Evolutionary conservation across 2,329 filamentous ascomycete species (phyloP).

Genomic region (Fusarium graminum): DNA sequence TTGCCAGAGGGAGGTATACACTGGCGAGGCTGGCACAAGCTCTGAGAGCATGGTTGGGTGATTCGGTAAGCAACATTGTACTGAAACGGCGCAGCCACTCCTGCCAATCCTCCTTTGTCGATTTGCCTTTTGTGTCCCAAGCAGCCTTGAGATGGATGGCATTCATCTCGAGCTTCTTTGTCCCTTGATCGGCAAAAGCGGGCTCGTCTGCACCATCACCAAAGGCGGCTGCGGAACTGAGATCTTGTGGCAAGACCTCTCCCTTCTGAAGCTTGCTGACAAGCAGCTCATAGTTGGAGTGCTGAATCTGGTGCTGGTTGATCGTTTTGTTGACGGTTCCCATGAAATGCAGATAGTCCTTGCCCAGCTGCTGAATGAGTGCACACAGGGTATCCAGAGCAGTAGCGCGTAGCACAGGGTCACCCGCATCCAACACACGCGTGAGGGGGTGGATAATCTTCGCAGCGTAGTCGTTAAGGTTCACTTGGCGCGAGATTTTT

Average conservation of each 20-base stretch:
- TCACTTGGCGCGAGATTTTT: slow-evolving; percentile 94
- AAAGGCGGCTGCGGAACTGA: slow-evolving; percentile 88
- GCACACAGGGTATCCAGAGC: slow-evolving; percentile 95
- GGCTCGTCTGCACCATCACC: slow-evolving; percentile 83
- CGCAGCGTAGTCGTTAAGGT: slow-evolving; percentile 95
- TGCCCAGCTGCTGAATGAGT: slow-evolving; percentile 93
- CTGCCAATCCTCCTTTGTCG: slow-evolving; percentile 98
- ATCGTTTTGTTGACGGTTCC: slow-evolving; percentile 92
- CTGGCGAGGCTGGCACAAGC: slow-evolving; percentile 93
- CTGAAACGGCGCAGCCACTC: slow-evolving; percentile 99
- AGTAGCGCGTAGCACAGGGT: slow-evolving; percentile 79
- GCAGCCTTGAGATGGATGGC: slow-evolving; percentile 96
- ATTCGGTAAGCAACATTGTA: slow-evolving; percentile 93
- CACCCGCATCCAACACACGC: slow-evolving; percentile 80
- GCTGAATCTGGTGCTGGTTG: slow-evolving; percentile 82
- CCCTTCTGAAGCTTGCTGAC: slow-evolving; percentile 94
- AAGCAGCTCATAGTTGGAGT: slow-evolving; percentile 92
- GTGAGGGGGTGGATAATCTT: slow-evolving; percentile 96
- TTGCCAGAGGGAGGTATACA: slow-evolving; percentile 89
- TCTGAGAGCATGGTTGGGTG: slow-evolving; percentile 92
- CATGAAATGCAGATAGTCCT: slow-evolving; percentile 95
- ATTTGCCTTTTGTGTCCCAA: slow-evolving; percentile 97
- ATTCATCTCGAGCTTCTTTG: slow-evolving; percentile 96
- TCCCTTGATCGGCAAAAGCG: slow-evolving; percentile 83
- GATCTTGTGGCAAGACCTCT: slow-evolving; percentile 92